Percentiles rank a stretch among this genome's conserved stretches.
phyloP scores from a whole-genome alignment of 495 filamentous ascomycete species.

The Neurospora sp. region DNA sequence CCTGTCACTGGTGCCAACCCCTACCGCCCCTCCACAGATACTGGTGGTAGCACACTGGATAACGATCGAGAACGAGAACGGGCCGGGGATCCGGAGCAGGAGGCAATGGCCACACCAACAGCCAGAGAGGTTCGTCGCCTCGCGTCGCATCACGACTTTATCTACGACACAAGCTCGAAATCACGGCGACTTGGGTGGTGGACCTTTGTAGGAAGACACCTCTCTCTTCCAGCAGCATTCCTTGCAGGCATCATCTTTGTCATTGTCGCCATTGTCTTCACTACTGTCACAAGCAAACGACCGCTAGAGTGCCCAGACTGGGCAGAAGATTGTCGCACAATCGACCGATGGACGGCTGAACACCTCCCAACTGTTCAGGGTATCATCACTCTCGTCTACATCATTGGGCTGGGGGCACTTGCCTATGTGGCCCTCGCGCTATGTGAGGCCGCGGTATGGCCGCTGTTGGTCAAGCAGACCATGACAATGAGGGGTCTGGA shows the following conservation, averaged over 20 bases:
- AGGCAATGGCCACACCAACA: conserved; percentile 4
- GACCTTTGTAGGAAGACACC: conserved; percentile 16
- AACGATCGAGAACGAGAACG: not conserved
- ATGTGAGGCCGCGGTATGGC: conserved; percentile 19
- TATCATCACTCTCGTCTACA: conserved; percentile 18
- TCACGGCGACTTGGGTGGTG: conserved; percentile 14
- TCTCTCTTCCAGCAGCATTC: conserved; percentile 14
- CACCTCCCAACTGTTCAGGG: conserved; percentile 21
- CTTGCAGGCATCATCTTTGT: conserved; percentile 12
- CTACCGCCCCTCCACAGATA: not conserved
- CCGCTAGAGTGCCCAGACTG: conserved; percentile 19
- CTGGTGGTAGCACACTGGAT: not conserved
- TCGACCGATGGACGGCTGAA: conserved; percentile 15
- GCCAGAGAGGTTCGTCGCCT: conserved; percentile 17
- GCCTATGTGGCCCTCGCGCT: conserved; percentile 10
- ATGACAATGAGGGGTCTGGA: conserved; percentile 17
- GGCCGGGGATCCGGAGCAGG: not conserved
- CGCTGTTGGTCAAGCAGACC: conserved; percentile 13
- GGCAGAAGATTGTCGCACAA: conserved; percentile 10
- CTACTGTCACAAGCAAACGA: conserved; percentile 10
- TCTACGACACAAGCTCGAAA: conserved; percentile 9
- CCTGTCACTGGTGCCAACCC: not conserved
- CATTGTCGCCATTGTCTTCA: conserved; percentile 18
- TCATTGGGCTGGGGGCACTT: conserved; percentile 15
- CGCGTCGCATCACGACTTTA: conserved; percentile 21